These are phyloP conservation scores for Podospora conica DNA, from an alignment of 495 filamentous ascomycete genomes.

Conservation along the genomic window DNA sequence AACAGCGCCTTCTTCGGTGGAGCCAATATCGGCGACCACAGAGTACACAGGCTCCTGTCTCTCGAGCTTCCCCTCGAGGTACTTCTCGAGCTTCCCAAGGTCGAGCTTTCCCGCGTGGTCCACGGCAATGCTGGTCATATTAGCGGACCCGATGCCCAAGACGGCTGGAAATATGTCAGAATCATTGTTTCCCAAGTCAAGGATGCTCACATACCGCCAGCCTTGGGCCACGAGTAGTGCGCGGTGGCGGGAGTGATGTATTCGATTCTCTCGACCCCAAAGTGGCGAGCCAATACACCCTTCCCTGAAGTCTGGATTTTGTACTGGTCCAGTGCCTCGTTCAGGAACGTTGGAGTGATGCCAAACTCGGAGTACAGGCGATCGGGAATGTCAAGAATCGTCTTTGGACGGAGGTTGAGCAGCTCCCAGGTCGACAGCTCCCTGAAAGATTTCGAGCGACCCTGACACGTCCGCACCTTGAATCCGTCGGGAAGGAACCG, in stretches of 20 bases:
- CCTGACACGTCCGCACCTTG: conserved; percentile 31
- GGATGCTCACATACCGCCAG: conserved; percentile 14
- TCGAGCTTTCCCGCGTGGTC: conserved; percentile 37
- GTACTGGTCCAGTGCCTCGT: conserved; percentile 30
- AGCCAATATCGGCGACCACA: conserved; percentile 26
- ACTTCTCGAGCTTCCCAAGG: conserved; percentile 25
- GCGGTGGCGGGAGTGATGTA: conserved; percentile 34
- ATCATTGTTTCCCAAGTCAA: not conserved
- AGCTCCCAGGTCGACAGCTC: conserved; percentile 40
- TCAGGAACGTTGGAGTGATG: conserved; percentile 30
- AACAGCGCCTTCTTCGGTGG: conserved; percentile 36
- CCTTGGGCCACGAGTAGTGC: conserved; percentile 48
- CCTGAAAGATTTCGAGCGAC: conserved; percentile 29
- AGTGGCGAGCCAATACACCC: conserved; percentile 29
- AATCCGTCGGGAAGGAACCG: conserved; percentile 31
- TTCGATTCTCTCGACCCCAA: conserved; percentile 23
- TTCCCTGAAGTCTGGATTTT: conserved; percentile 40
- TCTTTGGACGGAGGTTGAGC: conserved; percentile 39
- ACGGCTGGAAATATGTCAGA: conserved; percentile 23
- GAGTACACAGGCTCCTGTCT: conserved; percentile 28
- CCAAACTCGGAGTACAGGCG: conserved; percentile 32
- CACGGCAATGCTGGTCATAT: conserved; percentile 32
- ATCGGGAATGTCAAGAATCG: conserved; percentile 36
- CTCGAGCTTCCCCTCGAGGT: conserved; percentile 26
- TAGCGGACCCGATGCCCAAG: conserved; percentile 38